Percentiles rank a stretch among this genome's conserved stretches.
Conservation (phyloP, 768 basidiomycete genomes). For the Gloeopeniophorella convolvens region DNA sequence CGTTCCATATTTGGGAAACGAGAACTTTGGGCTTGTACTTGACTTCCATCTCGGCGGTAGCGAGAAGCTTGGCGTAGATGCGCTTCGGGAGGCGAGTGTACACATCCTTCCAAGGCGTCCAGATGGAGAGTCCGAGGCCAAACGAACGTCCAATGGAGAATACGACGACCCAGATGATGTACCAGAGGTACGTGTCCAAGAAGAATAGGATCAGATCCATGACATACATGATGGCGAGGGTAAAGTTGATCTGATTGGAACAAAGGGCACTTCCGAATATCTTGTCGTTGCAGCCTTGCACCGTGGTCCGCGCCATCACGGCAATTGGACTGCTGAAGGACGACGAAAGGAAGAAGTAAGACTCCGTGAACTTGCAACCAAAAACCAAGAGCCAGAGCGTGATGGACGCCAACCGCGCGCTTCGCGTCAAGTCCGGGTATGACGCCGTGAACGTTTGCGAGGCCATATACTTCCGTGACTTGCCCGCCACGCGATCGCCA, state of each 20-base stretch:
- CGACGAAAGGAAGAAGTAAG: conserved; percentile 95
- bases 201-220: conserved; percentile 99
- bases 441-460: conserved; percentile 99
- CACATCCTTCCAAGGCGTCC: conserved; percentile 99
- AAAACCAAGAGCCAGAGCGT: conserved; percentile 89
- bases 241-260: conserved; percentile 88
- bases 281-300: conserved; percentile 84
- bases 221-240: conserved; percentile 96
- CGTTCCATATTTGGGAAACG: conserved; percentile 99
- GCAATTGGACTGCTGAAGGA: conserved; percentile 96
- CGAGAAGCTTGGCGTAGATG: conserved; percentile 94
- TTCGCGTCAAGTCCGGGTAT: conserved; percentile 71
- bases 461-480: conserved; percentile 96
- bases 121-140: conserved; percentile 88
- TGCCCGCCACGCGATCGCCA: conserved; percentile 95
- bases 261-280: conserved; percentile 78
- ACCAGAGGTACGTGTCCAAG: conserved; percentile 99
- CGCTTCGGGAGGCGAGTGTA: conserved; percentile 94
- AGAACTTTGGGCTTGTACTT: conserved; percentile 99
- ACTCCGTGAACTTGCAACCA: conserved; percentile 93
- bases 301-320: conserved; percentile 94
- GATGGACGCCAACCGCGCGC: conserved; percentile 78
- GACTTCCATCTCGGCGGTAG: conserved; percentile 96
- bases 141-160: conserved; percentile 91
- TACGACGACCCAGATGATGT: conserved; percentile 97